phyloP scores from a whole-genome alignment of 371 early-diverging fungal genomes.

The Actinomortierella ambigua region DNA sequence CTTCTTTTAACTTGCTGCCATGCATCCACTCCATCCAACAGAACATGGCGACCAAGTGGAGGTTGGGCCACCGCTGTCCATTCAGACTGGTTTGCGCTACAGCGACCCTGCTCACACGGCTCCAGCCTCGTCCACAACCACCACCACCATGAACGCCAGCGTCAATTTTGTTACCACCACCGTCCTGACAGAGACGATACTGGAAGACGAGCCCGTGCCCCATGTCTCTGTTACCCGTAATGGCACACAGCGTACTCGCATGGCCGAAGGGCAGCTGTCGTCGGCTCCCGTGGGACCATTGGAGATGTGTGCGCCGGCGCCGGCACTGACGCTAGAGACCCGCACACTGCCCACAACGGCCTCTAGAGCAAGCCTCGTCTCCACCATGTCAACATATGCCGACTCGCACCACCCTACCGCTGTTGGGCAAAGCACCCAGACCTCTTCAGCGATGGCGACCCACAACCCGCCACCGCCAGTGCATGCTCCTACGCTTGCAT shows the following conservation, averaged over 20 bases:
- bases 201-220: neutral
- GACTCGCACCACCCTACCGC: neutral
- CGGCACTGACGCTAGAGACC: neutral
- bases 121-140: conserved; percentile 2
- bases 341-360: neutral
- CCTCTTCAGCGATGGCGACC: neutral
- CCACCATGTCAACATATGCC: neutral
- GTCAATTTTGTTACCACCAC: no score
- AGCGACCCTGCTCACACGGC: neutral
- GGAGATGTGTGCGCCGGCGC: neutral
- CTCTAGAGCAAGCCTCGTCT: neutral
- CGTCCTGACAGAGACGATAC: neutral
- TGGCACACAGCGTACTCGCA: neutral
- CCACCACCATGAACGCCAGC: conserved; percentile 1
- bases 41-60: neutral
- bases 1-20: neutral
- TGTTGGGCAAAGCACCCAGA: neutral
- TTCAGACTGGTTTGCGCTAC: neutral
- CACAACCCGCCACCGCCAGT: neutral
- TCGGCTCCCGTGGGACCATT: neutral
- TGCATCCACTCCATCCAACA: conserved; percentile 1
- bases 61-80: neutral
- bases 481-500: conserved; percentile 21
- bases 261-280: neutral
- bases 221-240: neutral